phyloP scores from a whole-genome alignment of 306 rosid genomes.

The Quercus robur region DNA sequence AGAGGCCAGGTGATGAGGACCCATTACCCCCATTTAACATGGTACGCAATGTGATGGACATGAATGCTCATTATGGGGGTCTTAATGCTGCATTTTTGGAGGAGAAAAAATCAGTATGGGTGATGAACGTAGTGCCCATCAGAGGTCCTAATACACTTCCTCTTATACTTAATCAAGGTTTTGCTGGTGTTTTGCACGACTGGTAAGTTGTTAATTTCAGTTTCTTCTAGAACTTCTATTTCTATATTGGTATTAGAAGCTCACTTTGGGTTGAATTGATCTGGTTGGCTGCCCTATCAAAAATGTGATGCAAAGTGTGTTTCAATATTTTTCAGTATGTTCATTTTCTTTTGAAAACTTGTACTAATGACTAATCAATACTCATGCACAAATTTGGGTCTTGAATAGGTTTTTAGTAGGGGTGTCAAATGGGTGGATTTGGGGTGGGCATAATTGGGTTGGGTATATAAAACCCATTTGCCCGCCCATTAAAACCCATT shows the following conservation, averaged over 20 bases:
- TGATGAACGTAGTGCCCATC: constrained; percentile 94
- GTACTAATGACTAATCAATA: neutral
- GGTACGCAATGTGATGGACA: constrained; percentile 96
- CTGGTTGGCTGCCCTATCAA: neutral
- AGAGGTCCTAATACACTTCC: constrained; percentile 75
- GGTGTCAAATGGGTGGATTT: too few relatives aligned
- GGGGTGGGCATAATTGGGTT: too few relatives aligned
- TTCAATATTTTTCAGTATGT: neutral
- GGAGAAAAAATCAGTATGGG: constrained; percentile 87
- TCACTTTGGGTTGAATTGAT: neutral
- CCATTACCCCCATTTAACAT: constrained; percentile 97
- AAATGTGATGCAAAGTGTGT: neutral
- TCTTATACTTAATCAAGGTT: constrained; percentile 85
- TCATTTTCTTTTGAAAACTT: neutral
- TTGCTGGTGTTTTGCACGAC: constrained; percentile 89
- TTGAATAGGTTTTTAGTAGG: neutral
- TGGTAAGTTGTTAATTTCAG: constrained; percentile 57
- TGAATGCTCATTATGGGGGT: constrained; percentile 89
- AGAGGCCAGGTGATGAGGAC: constrained; percentile 99
- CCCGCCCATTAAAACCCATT: too few relatives aligned
- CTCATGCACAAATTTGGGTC: neutral
- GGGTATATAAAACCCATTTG: too few relatives aligned
- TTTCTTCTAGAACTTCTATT: constrained; percentile 13
- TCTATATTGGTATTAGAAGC: neutral
- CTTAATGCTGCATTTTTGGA: constrained; percentile 86